phyloP scores from a whole-genome alignment of 2,329 filamentous ascomycete species.

The Sporothrix sp. region DNA sequence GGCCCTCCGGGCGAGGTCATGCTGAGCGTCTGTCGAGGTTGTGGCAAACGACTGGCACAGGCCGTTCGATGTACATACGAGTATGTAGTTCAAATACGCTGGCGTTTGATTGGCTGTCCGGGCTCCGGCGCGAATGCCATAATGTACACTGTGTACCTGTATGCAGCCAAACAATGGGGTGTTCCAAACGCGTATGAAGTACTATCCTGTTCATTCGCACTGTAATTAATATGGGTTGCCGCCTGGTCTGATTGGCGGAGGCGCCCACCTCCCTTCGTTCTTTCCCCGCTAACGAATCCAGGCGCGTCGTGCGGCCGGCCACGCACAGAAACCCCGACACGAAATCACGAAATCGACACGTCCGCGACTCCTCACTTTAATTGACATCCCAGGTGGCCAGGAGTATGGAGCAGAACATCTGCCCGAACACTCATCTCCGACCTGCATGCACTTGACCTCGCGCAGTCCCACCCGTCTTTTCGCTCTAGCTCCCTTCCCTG shows the following conservation, averaged over 20 bases:
- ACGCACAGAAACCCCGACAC: conserved; percentile 10
- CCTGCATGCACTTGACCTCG: too few species aligned
- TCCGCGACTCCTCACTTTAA: conserved; percentile 18
- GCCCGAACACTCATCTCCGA: too few species aligned
- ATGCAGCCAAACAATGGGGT: too few species aligned
- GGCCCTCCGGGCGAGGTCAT: background rate
- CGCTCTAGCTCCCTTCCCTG: background rate
- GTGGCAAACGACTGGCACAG: too few species aligned
- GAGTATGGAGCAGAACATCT: background rate
- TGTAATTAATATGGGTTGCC: background rate
- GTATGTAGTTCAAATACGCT: too few species aligned
- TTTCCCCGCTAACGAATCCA: conserved; percentile 7
- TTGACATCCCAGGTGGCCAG: conserved; percentile 16
- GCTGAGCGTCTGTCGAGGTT: background rate
- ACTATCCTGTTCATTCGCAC: background rate
- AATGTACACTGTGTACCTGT: too few species aligned
- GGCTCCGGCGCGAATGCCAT: too few species aligned
- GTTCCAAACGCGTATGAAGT: background rate
- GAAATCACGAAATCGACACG: conserved; percentile 23
- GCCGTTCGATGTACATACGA: too few species aligned
- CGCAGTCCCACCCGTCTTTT: background rate
- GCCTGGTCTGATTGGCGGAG: background rate
- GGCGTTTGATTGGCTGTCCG: too few species aligned
- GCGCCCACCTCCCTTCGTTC: background rate
- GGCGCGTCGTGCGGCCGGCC: conserved; percentile 16